Evolutionary conservation across 2,329 filamentous ascomycete genomes (phyloP).

Genomic region (Monosporascus sp.): DNA sequence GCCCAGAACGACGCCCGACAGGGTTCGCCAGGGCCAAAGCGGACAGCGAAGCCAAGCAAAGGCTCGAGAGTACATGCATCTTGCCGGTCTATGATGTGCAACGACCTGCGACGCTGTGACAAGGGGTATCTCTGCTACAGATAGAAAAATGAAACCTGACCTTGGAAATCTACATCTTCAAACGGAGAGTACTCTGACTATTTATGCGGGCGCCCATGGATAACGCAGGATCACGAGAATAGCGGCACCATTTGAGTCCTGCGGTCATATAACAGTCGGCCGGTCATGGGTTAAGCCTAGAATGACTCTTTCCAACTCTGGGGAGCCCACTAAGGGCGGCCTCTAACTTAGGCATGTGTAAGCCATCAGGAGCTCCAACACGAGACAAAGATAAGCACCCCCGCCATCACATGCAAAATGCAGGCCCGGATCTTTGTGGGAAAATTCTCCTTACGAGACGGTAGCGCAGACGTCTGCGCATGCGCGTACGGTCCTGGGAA

Average conservation of each 20-base stretch:
- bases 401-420: background rate
- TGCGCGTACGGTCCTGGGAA: background rate
- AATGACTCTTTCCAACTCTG: background rate
- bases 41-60: background rate
- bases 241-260: background rate
- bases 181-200: background rate
- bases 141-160: too few relatives aligned
- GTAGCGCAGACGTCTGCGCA: background rate
- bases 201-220: background rate
- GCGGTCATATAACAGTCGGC: background rate
- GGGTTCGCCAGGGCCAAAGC: background rate
- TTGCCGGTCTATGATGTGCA: background rate
- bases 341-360: background rate
- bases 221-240: background rate
- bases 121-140: background rate
- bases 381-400: background rate
- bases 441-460: background rate
- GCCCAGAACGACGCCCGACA: background rate
- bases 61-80: background rate
- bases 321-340: background rate
- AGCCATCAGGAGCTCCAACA: background rate
- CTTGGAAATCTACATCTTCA: too few relatives aligned
- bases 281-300: background rate
- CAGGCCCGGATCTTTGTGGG: background rate
- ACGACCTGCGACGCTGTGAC: background rate